Conservation (phyloP, 176 grass and related monocot species). For the Pontederia crassipes region DNA sequence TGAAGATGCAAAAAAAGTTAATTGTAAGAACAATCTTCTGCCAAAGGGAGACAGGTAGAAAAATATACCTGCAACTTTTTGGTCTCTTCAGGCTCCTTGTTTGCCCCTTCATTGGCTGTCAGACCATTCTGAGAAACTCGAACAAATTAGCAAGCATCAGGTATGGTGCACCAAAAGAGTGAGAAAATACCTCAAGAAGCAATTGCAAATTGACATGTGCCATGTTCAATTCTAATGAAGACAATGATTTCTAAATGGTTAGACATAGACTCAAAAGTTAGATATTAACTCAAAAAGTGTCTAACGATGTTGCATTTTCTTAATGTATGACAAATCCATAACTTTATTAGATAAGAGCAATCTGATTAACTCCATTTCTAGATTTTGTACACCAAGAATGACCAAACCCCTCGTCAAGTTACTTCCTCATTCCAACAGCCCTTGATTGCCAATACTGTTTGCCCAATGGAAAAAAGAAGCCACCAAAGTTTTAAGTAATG, state of each 20-base stretch:
- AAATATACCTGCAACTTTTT: slow-evolving; percentile 52
- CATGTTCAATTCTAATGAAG: no score
- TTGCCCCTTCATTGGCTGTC: slow-evolving; percentile 54
- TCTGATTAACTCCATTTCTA: no score
- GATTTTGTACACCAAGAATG: no score
- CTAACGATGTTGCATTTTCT: no score
- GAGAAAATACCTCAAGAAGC: background rate
- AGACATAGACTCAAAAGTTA: background rate
- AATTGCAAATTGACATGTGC: background rate
- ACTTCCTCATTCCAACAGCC: no score
- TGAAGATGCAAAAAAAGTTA: background rate
- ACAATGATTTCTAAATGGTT: background rate
- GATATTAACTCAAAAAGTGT: background rate
- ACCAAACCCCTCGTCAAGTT: no score
- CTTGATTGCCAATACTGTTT: no score
- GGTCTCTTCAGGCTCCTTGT: slow-evolving; percentile 76
- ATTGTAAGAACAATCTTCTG: no score
- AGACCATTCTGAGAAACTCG: slow-evolving; percentile 53
- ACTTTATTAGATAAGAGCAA: no score
- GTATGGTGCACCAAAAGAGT: background rate
- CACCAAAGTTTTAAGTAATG: no score
- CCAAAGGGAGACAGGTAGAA: background rate
- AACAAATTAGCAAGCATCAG: background rate
- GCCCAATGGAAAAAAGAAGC: no score
- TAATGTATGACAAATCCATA: no score